phyloP scores from a whole-genome alignment of 768 basidiomycete genomes.

The Phaeolepiota aurea region DNA sequence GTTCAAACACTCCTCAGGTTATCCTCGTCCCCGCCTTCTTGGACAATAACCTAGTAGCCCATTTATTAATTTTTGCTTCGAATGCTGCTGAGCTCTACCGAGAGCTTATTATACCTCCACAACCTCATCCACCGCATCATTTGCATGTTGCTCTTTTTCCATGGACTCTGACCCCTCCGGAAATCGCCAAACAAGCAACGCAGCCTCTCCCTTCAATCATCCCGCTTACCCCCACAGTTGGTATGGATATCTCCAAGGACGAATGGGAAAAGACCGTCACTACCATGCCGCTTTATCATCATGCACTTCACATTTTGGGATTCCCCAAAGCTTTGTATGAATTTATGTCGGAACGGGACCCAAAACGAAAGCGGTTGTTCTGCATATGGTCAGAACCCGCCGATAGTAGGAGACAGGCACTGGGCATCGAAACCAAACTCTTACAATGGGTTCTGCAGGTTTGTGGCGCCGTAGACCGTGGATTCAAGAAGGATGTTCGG shows the following conservation, averaged over 20 bases:
- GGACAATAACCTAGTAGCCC: slow-evolving; percentile 38
- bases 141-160: slow-evolving; percentile 41
- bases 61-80: slow-evolving; percentile 49
- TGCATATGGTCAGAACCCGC: slow-evolving; percentile 37
- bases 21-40: slow-evolving; percentile 38
- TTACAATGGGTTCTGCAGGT: slow-evolving; percentile 34
- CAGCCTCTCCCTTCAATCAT: slow-evolving; percentile 4
- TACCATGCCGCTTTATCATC: slow-evolving; percentile 21
- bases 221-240: slow-evolving; percentile 1
- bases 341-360: slow-evolving; percentile 28
- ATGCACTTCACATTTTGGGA: slow-evolving; percentile 31
- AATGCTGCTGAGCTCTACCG: slow-evolving; percentile 22
- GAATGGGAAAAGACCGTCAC: slow-evolving; percentile 12
- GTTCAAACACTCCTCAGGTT: slow-evolving; percentile 25
- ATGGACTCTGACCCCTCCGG: slow-evolving; percentile 28
- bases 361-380: slow-evolving; percentile 26
- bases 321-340: slow-evolving; percentile 42
- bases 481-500: too few species aligned
- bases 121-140: slow-evolving; percentile 17
- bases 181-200: slow-evolving; percentile 21
- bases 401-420: slow-evolving; percentile 17
- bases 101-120: slow-evolving; percentile 31
- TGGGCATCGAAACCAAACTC: slow-evolving; percentile 31
- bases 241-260: slow-evolving; percentile 10
- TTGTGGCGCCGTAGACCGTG: too few species aligned